phyloP scores from a whole-genome alignment of 495 filamentous ascomycete genomes.

The Penicillium coprophilum region DNA sequence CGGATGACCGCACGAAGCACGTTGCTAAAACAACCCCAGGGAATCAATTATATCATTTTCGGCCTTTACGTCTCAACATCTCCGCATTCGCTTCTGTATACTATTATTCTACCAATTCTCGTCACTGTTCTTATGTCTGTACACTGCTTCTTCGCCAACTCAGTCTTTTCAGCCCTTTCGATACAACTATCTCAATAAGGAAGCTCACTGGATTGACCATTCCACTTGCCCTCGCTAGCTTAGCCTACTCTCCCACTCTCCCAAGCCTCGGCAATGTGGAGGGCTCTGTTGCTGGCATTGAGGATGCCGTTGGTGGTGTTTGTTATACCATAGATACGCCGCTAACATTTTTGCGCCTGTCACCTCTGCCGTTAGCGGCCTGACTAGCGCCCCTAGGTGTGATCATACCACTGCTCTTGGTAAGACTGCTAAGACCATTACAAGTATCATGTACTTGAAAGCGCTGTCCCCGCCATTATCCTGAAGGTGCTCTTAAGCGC shows the following conservation, averaged over 20 bases:
- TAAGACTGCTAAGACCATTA: conserved; percentile 4
- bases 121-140: conserved; percentile 25
- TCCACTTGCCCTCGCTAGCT: conserved; percentile 24
- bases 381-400: conserved; percentile 6
- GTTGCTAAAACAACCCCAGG: conserved; percentile 8
- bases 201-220: conserved; percentile 45
- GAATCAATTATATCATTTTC: conserved; percentile 32
- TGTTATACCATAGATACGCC: conserved; percentile 9
- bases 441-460: conserved; percentile 6
- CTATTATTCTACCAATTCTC: conserved; percentile 28
- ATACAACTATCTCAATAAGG: conserved; percentile 28
- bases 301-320: conserved; percentile 7
- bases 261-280: conserved; percentile 15
- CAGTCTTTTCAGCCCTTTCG: conserved; percentile 27
- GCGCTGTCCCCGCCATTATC: not conserved
- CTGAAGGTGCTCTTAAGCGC: not conserved
- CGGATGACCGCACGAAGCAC: not conserved
- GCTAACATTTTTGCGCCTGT: conserved; percentile 2
- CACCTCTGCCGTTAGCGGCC: not conserved
- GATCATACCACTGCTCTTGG: not conserved
- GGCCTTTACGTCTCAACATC: not conserved
- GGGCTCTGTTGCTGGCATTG: conserved; percentile 1
- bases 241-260: conserved; percentile 20
- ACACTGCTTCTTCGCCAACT: conserved; percentile 16
- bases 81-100: conserved; percentile 7